Conservation (phyloP, 768 basidiomycete genomes). For the Tephrocybe sp. region DNA sequence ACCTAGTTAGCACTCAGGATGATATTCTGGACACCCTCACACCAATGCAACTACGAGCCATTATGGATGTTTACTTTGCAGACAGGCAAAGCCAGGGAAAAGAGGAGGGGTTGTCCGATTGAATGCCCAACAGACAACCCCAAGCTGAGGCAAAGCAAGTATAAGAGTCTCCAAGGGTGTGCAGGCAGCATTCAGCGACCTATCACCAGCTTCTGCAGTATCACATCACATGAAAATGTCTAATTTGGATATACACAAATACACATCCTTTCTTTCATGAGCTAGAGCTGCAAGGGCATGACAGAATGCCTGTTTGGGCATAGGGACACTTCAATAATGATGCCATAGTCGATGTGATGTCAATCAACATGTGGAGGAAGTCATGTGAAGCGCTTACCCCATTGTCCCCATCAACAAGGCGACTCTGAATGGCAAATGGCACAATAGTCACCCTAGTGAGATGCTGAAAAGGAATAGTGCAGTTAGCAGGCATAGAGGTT, state of each 20-base stretch:
- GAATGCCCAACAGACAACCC: constrained; percentile 15
- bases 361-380: background rate
- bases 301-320: background rate
- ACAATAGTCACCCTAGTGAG: constrained; percentile 7
- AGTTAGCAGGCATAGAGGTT: background rate
- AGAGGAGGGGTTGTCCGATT: constrained; percentile 20
- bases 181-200: background rate
- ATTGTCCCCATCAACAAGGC: constrained; percentile 1
- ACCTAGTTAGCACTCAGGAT: background rate
- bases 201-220: background rate
- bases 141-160: background rate
- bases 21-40: background rate
- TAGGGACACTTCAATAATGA: constrained; percentile 20
- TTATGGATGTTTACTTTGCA: background rate
- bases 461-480: constrained; percentile 6
- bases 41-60: background rate
- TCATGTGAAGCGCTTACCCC: background rate
- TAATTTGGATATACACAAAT: no score
- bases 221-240: no score
- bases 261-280: constrained; percentile 4
- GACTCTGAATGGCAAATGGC: constrained; percentile 24
- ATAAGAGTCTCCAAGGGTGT: background rate
- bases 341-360: constrained; percentile 21
- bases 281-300: background rate
- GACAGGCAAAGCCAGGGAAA: constrained; percentile 15